phyloP scores from a whole-genome alignment of 1,284 basidiomycete species.

The Leccinum solheimii region DNA sequence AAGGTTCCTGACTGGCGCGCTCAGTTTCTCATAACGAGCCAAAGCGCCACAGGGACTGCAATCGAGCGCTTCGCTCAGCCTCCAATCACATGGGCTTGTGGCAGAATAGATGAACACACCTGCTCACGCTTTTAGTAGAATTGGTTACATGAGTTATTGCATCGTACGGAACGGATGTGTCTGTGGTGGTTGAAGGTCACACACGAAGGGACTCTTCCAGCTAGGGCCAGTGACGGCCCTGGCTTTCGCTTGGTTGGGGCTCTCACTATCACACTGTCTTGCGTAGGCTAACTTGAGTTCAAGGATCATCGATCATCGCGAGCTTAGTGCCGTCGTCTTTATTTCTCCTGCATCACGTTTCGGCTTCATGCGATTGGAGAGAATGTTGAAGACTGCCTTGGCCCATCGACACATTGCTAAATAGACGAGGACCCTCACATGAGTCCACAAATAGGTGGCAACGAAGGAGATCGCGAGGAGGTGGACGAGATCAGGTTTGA shows the following conservation, averaged over 20 bases:
- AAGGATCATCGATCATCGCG: neutral
- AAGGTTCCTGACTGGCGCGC: neutral
- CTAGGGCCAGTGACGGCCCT: slow-evolving; percentile 12
- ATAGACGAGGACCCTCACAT: neutral
- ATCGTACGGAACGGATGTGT: neutral
- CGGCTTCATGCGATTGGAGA: neutral
- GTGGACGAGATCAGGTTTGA: neutral
- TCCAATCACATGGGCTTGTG: neutral
- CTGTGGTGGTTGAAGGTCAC: neutral
- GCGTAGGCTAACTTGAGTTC: neutral
- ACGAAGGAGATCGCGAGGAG: too few relatives aligned
- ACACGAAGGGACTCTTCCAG: neutral
- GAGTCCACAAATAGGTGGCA: too few relatives aligned
- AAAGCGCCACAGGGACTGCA: neutral
- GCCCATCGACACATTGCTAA: neutral
- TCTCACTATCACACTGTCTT: neutral
- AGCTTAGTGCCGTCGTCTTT: neutral
- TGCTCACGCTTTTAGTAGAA: neutral
- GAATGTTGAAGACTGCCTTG: neutral
- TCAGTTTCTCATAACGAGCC: neutral
- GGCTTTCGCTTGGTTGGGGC: neutral
- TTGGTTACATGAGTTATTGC: neutral
- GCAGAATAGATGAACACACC: neutral
- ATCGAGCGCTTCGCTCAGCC: neutral
- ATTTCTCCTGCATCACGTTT: neutral